Evolutionary conservation across 306 rosid species (phyloP).

Genomic region (Dryas octopetala): DNA sequence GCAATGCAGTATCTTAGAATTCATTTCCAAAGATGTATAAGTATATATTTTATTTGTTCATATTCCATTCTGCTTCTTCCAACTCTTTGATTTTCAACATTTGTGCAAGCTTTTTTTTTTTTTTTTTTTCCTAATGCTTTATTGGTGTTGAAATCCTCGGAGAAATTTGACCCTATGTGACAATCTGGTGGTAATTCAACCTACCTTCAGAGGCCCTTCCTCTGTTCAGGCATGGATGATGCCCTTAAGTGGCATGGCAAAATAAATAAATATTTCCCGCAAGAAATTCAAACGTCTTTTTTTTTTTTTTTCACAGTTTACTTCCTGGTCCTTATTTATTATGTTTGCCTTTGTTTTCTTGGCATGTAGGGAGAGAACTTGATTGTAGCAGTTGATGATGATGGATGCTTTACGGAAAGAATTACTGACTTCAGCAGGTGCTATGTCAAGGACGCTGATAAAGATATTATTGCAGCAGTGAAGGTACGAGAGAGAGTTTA

Average conservation of each 20-base stretch:
- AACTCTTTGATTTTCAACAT: background rate
- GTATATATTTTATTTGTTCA: background rate
- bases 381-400: slow-evolving; percentile 92
- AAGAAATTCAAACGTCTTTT: background rate
- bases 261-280: background rate
- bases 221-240: background rate
- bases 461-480: slow-evolving; percentile 75
- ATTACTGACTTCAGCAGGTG: slow-evolving; percentile 69
- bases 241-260: background rate
- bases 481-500: slow-evolving; percentile 49
- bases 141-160: background rate
- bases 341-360: slow-evolving; percentile 23
- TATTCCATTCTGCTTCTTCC: background rate
- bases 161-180: background rate
- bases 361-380: slow-evolving; percentile 68
- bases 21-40: background rate
- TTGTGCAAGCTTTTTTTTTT: background rate
- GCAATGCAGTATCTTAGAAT: background rate
- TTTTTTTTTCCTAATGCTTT: background rate
- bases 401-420: slow-evolving; percentile 86
- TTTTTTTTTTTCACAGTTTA: background rate
- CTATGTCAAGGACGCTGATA: slow-evolving; percentile 87
- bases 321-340: background rate
- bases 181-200: background rate
- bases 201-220: background rate